Evolutionary conservation across 1,284 basidiomycete genomes (phyloP).

Genomic region (Marasmius oreades): DNA sequence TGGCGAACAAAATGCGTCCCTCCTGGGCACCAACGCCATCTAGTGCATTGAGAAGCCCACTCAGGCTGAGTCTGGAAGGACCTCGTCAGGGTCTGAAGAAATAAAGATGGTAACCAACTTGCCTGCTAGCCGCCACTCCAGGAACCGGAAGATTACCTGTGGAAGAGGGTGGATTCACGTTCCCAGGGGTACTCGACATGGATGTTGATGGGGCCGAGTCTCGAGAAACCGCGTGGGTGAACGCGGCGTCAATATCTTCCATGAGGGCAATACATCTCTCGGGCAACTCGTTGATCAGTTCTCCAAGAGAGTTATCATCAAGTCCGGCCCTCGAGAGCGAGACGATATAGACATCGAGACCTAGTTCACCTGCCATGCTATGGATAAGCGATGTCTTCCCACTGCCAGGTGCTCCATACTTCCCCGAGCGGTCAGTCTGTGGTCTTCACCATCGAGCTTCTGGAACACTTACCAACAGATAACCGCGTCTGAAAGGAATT

Average conservation of each 20-base stretch:
- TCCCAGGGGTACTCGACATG: background rate
- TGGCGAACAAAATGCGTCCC: slow-evolving; percentile 73
- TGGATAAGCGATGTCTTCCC: slow-evolving; percentile 78
- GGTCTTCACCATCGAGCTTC: background rate
- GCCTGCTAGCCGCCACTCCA: slow-evolving; percentile 13
- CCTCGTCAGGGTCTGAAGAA: slow-evolving; percentile 8
- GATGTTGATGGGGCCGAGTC: slow-evolving; percentile 20
- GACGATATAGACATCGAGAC: slow-evolving; percentile 71
- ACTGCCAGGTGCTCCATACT: slow-evolving; percentile 71
- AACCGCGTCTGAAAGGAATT: slow-evolving; percentile 71
- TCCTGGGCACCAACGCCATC: slow-evolving; percentile 76
- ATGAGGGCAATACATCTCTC: slow-evolving; percentile 71
- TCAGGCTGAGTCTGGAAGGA: slow-evolving; percentile 52
- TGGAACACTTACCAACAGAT: slow-evolving; percentile 48
- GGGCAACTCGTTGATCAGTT: slow-evolving; percentile 64
- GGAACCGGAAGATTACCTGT: slow-evolving; percentile 7
- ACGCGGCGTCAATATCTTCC: slow-evolving; percentile 79
- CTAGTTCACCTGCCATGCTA: slow-evolving; percentile 72
- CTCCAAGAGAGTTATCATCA: slow-evolving; percentile 60
- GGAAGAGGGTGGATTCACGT: background rate
- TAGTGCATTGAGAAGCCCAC: slow-evolving; percentile 70
- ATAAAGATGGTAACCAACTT: slow-evolving; percentile 10
- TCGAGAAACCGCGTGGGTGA: slow-evolving; percentile 55
- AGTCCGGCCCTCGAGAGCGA: slow-evolving; percentile 67
- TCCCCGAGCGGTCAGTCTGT: background rate